Conservation (phyloP, 495 filamentous ascomycete genomes). For the Aspergillus affinis region DNA sequence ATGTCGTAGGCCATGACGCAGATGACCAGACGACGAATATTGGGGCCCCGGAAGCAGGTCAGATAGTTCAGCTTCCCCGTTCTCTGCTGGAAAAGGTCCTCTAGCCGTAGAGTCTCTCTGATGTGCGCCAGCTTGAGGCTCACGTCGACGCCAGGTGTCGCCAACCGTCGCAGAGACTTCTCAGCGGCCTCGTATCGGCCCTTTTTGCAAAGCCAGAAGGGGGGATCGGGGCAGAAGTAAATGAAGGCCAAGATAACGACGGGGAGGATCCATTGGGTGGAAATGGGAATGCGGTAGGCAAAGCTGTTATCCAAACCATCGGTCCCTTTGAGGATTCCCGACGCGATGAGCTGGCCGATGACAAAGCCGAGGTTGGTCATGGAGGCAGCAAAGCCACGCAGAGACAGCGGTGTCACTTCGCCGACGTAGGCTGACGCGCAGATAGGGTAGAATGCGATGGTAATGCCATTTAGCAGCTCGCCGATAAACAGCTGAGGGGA, state of each 20-base stretch:
- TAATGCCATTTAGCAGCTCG: slow-evolving; percentile 33
- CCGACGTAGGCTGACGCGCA: slow-evolving; percentile 36
- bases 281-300: slow-evolving; percentile 39
- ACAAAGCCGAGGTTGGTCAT: slow-evolving; percentile 41
- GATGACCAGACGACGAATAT: slow-evolving; percentile 47
- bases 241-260: slow-evolving; percentile 35
- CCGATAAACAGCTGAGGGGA: slow-evolving; percentile 33
- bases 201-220: slow-evolving; percentile 48
- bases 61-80: slow-evolving; percentile 29
- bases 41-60: slow-evolving; percentile 47
- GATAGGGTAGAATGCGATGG: slow-evolving; percentile 38
- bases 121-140: slow-evolving; percentile 31
- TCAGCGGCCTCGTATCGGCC: slow-evolving; percentile 41
- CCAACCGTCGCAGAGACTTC: slow-evolving; percentile 35
- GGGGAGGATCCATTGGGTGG: slow-evolving; percentile 36
- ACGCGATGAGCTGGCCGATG: slow-evolving; percentile 39
- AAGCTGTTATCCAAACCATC: slow-evolving; percentile 24
- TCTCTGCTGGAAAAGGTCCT: slow-evolving; percentile 41
- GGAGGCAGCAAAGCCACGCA: slow-evolving; percentile 41
- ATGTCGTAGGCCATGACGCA: slow-evolving; percentile 49
- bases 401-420: slow-evolving; percentile 38
- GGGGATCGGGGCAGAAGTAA: slow-evolving; percentile 47
- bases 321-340: slow-evolving; percentile 39
- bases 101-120: slow-evolving; percentile 35
- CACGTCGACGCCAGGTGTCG: slow-evolving; percentile 20